Conservation (phyloP, 1,284 basidiomycete species). For the Anthracocystis panici-leucophaei region DNA sequence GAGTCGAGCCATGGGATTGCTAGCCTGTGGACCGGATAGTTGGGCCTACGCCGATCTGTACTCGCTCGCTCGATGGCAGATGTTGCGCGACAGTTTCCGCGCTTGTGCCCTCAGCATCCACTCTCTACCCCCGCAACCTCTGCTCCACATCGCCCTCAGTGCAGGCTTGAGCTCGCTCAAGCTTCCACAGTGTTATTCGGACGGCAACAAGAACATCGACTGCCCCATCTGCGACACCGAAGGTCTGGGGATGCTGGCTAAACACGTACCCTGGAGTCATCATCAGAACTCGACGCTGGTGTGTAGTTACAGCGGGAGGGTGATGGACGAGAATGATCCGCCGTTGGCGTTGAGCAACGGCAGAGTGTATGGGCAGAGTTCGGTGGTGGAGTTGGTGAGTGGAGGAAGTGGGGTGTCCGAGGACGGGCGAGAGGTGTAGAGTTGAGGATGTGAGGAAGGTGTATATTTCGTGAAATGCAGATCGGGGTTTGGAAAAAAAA, state of each 20-base stretch:
- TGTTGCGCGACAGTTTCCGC: conserved; percentile 51
- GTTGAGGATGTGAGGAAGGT: conserved; percentile 79
- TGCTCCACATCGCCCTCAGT: conserved; percentile 63
- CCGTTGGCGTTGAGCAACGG: conserved; percentile 92
- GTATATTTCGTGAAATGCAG: conserved; percentile 56
- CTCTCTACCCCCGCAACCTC: conserved; percentile 52
- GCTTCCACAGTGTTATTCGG: conserved; percentile 55
- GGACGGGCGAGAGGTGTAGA: conserved; percentile 77
- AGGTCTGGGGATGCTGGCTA: conserved; percentile 79
- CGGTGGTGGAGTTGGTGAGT: conserved; percentile 83
- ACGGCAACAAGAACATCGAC: conserved; percentile 72
- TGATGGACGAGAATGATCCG: conserved; percentile 93
- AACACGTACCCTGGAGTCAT: conserved; percentile 90
- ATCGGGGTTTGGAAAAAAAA: no score
- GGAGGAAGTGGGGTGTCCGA: conserved; percentile 78
- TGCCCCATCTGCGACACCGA: conserved; percentile 86
- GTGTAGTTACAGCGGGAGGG: conserved; percentile 86
- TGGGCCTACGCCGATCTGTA: conserved; percentile 63
- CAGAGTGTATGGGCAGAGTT: conserved; percentile 88
- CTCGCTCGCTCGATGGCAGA: conserved; percentile 33
- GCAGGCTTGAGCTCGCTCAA: conserved; percentile 63
- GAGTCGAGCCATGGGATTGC: conserved; percentile 57
- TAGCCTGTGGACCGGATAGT: conserved; percentile 44
- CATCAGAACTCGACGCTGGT: conserved; percentile 96
- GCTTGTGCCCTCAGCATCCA: conserved; percentile 56